These are phyloP conservation scores for Fusarium sp. DNA, from an alignment of 2,329 filamentous ascomycete species.

Conservation along the genomic window DNA sequence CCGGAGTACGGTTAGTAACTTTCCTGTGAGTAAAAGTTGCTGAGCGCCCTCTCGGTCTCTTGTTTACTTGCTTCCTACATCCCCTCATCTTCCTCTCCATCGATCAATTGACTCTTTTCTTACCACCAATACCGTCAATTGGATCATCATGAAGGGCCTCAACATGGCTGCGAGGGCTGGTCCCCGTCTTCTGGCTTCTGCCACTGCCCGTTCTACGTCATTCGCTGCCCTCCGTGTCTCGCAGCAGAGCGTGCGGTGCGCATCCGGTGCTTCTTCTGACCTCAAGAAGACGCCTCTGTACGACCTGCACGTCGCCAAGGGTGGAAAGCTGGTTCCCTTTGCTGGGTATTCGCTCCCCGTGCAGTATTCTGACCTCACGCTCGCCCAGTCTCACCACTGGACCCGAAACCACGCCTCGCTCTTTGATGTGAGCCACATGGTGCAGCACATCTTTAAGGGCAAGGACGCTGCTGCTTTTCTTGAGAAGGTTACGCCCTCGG, in stretches of 20 bases:
- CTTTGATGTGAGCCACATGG: slow-evolving; percentile 98
- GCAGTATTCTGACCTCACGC: slow-evolving; percentile 82
- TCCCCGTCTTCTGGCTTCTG: slow-evolving; percentile 43
- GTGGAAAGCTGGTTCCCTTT: slow-evolving; percentile 97
- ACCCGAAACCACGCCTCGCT: slow-evolving; percentile 89
- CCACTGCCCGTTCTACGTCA: slow-evolving; percentile 36
- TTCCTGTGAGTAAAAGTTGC: slow-evolving; percentile 17
- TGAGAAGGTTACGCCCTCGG: slow-evolving; percentile 84
- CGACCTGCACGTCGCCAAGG: slow-evolving; percentile 80
- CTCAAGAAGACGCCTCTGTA: slow-evolving; percentile 79
- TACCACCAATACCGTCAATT: slow-evolving; percentile 34
- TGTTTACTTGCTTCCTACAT: slow-evolving; percentile 22
- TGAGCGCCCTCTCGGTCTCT: slow-evolving; percentile 16
- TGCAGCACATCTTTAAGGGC: slow-evolving; percentile 87
- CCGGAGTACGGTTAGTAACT: slow-evolving; percentile 17
- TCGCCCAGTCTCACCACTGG: slow-evolving; percentile 89
- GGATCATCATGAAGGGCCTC: slow-evolving; percentile 48
- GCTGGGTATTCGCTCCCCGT: slow-evolving; percentile 94
- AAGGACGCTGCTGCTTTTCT: slow-evolving; percentile 85
- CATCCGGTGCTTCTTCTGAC: slow-evolving; percentile 45
- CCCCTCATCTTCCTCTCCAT: slow-evolving; percentile 10
- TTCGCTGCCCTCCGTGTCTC: slow-evolving; percentile 29
- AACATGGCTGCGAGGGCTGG: slow-evolving; percentile 47
- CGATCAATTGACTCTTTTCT: slow-evolving; percentile 34
- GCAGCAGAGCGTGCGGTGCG: slow-evolving; percentile 43